Percentiles rank a stretch among this genome's conserved stretches.
Evolutionary conservation across 2,329 filamentous ascomycete species (phyloP).

Genomic region (Aspergillus brasiliensis): DNA sequence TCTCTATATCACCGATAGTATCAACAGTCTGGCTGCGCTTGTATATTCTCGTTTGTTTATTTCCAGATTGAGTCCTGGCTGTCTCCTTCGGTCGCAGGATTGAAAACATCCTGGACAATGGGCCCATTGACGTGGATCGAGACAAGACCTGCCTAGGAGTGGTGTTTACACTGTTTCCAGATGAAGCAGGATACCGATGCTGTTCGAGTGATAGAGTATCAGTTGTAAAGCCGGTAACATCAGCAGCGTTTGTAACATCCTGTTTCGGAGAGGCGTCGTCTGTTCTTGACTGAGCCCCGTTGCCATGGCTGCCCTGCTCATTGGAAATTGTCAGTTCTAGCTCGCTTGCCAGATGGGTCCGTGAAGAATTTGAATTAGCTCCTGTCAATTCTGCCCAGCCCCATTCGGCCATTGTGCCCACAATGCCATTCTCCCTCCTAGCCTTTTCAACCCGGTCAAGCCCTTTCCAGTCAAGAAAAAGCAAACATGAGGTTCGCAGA

Average conservation of each 20-base stretch:
- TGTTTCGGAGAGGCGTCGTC: neutral
- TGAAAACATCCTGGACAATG: constrained; percentile 67
- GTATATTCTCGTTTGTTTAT: constrained; percentile 64
- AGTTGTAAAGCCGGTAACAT: constrained; percentile 16
- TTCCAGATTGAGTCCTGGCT: constrained; percentile 50
- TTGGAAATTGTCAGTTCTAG: constrained; percentile 25
- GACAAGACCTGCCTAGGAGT: constrained; percentile 13
- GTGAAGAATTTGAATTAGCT: constrained; percentile 61
- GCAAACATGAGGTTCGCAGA: constrained; percentile 87
- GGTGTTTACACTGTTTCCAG: neutral
- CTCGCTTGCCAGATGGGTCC: constrained; percentile 34
- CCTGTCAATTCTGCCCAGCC: constrained; percentile 91
- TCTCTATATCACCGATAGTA: constrained; percentile 25
- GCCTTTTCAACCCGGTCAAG: constrained; percentile 93
- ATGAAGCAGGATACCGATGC: constrained; percentile 13
- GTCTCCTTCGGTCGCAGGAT: constrained; percentile 68
- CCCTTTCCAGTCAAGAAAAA: constrained; percentile 96
- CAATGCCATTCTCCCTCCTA: constrained; percentile 83
- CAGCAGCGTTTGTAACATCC: constrained; percentile 3
- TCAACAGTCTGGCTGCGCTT: constrained; percentile 74
- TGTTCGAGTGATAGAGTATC: constrained; percentile 24
- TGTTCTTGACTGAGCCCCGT: constrained; percentile 7
- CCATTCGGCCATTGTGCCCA: constrained; percentile 90
- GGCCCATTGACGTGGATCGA: constrained; percentile 45
- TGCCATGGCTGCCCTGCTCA: constrained; percentile 8